Conservation (phyloP, 306 rosid genomes). For the Cucumis melo region DNA sequence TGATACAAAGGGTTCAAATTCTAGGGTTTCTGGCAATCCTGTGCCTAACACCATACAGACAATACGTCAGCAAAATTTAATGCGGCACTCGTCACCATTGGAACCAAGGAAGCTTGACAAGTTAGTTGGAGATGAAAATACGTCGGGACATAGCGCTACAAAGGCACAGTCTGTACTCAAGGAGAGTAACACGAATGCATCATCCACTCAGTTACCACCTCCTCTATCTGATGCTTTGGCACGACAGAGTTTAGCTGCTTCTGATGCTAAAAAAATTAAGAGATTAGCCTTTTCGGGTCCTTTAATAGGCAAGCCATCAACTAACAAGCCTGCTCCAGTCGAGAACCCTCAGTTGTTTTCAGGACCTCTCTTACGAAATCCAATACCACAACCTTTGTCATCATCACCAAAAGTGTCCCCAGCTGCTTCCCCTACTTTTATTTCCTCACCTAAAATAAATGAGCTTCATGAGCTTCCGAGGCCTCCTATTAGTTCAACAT, state of each 20-base stretch:
- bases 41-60: slow-evolving; percentile 25
- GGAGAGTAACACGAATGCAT: slow-evolving; percentile 59
- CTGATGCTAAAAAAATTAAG: slow-evolving; percentile 48
- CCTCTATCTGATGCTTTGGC: slow-evolving; percentile 38
- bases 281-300: slow-evolving; percentile 89
- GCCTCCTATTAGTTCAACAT: slow-evolving; percentile 53
- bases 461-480: slow-evolving; percentile 98
- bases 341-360: slow-evolving; percentile 55
- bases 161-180: slow-evolving; percentile 43
- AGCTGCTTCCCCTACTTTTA: slow-evolving; percentile 57
- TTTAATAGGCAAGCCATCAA: slow-evolving; percentile 41
- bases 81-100: slow-evolving; percentile 82
- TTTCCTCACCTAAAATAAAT: slow-evolving; percentile 75
- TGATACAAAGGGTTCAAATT: slow-evolving; percentile 38
- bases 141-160: slow-evolving; percentile 22
- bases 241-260: slow-evolving; percentile 29
- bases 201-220: slow-evolving; percentile 44
- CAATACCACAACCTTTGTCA: slow-evolving; percentile 48
- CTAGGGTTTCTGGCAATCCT: slow-evolving; percentile 33
- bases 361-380: slow-evolving; percentile 66
- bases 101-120: slow-evolving; percentile 45
- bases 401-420: slow-evolving; percentile 66
- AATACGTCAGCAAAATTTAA: slow-evolving; percentile 40
- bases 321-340: slow-evolving; percentile 30
- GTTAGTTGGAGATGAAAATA: slow-evolving; percentile 26